phyloP scores from a whole-genome alignment of 257 asterid genomes.

The Nicotiana knightiana region DNA sequence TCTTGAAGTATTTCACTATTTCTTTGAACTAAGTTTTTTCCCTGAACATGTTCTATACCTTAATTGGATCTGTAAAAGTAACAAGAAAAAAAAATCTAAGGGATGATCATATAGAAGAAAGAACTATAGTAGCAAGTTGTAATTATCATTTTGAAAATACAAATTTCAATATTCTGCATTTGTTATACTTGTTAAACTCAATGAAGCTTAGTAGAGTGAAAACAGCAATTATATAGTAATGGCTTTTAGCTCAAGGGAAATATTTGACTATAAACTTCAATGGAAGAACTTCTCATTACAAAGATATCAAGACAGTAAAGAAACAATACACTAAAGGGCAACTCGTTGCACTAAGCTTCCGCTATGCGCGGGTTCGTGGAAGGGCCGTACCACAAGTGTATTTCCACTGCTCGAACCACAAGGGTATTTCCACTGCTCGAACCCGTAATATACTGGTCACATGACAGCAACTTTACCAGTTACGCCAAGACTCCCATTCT shows the following conservation, averaged over 20 bases:
- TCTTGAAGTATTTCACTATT: neutral
- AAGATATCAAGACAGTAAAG: neutral
- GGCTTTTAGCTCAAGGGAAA: neutral
- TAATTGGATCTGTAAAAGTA: neutral
- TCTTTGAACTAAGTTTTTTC: neutral
- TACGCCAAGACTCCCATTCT: too few species aligned
- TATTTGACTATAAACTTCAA: neutral
- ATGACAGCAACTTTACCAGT: too few species aligned
- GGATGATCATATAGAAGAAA: neutral
- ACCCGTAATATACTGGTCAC: too few species aligned
- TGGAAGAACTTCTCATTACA: neutral
- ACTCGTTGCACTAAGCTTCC: too few species aligned
- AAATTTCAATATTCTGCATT: neutral
- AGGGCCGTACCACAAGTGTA: too few species aligned
- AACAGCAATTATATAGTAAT: neutral
- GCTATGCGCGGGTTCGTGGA: too few species aligned
- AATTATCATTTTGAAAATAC: neutral
- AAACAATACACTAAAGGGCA: neutral
- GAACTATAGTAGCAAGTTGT: neutral
- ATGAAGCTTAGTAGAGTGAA: neutral
- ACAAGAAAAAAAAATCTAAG: too few species aligned
- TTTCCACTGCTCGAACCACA: too few species aligned
- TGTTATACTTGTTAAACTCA: neutral
- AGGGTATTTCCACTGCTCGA: too few species aligned
- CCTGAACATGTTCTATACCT: neutral